phyloP scores from a whole-genome alignment of 1,139 yeast genomes.

The Protomyces lactucae-debilis region DNA sequence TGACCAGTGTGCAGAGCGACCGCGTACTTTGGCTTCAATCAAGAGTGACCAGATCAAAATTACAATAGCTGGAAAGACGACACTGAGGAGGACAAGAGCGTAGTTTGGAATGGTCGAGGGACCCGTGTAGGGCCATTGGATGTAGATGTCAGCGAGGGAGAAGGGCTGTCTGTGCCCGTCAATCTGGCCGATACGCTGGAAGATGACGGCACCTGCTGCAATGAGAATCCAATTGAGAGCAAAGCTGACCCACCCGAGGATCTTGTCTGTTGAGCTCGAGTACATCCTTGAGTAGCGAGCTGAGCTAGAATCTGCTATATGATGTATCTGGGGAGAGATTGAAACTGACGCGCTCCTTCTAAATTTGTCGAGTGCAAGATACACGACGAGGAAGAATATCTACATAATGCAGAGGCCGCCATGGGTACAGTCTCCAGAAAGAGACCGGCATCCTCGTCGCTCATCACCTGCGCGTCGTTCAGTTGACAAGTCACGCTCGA shows the following conservation, averaged over 20 bases:
- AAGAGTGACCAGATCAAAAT: conserved; percentile 41
- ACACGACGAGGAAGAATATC: too few relatives aligned
- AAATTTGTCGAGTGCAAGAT: too few relatives aligned
- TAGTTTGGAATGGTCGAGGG: conserved; percentile 54
- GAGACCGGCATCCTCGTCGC: background rate
- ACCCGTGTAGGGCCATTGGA: conserved; percentile 69
- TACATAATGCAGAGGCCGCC: background rate
- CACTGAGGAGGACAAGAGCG: conserved; percentile 43
- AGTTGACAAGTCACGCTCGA: background rate
- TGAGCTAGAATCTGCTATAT: too few relatives aligned
- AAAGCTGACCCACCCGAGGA: conserved; percentile 15
- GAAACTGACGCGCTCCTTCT: too few relatives aligned
- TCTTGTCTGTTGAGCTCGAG: background rate
- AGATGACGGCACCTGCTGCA: conserved; percentile 26
- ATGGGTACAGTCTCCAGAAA: background rate
- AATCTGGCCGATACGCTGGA: conserved; percentile 46
- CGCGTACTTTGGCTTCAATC: conserved; percentile 34
- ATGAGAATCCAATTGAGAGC: conserved; percentile 31
- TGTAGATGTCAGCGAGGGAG: conserved; percentile 50
- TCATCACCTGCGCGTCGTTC: background rate
- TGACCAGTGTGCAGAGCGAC: conserved; percentile 31
- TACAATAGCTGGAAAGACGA: conserved; percentile 44
- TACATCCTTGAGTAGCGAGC: background rate
- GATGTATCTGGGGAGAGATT: too few relatives aligned
- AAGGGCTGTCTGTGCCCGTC: conserved; percentile 46